These are phyloP conservation scores for Aspergillus affinis DNA, from an alignment of 495 filamentous ascomycete species.

Conservation along the genomic window DNA sequence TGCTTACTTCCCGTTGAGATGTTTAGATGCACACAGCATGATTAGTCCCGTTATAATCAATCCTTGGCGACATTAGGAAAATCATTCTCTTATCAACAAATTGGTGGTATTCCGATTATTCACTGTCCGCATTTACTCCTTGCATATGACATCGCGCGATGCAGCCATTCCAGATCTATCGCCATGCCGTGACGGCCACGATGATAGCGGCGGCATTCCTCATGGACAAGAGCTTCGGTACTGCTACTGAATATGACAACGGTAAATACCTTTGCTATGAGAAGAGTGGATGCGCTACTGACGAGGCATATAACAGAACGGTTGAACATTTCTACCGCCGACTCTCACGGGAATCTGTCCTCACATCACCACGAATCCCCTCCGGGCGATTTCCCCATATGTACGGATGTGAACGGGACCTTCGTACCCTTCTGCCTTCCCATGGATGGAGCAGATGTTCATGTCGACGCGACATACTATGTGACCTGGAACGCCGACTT, in stretches of 20 bases:
- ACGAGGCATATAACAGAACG: neutral
- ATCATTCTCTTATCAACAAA: neutral
- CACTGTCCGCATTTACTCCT: neutral
- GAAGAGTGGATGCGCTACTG: neutral
- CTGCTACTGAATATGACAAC: neutral
- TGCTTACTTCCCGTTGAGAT: neutral
- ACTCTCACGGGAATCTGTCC: constrained; percentile 5
- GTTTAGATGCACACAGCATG: neutral
- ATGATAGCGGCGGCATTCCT: neutral
- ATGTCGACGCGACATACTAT: constrained; percentile 42
- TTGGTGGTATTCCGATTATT: neutral
- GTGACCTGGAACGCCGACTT: constrained; percentile 45
- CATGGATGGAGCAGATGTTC: constrained; percentile 31
- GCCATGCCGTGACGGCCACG: neutral
- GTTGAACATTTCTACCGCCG: constrained; percentile 7
- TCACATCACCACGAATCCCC: constrained; percentile 48
- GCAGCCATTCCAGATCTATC: neutral
- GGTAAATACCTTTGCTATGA: neutral
- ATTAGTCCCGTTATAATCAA: neutral
- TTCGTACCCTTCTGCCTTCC: constrained; percentile 41
- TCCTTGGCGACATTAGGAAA: neutral
- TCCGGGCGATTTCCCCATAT: constrained; percentile 47
- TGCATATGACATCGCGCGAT: neutral
- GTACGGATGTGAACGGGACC: constrained; percentile 24
- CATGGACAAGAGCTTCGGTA: neutral